These are phyloP conservation scores for Grosmannia clavigera DNA, from an alignment of 2,329 filamentous ascomycete species.

Conservation along the genomic window DNA sequence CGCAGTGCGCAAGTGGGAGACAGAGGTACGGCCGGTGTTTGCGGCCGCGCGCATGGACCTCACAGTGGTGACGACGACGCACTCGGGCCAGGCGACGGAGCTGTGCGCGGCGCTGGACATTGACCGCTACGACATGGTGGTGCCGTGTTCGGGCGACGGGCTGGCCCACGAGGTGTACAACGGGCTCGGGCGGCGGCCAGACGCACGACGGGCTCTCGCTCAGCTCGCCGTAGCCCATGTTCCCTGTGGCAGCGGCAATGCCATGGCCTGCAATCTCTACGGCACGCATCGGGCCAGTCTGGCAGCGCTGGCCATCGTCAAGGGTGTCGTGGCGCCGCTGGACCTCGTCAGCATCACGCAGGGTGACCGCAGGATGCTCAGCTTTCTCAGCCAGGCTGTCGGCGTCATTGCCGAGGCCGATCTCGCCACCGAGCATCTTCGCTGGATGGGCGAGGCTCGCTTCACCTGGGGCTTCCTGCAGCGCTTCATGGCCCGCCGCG, in stretches of 20 bases:
- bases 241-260: slow-evolving; percentile 89
- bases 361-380: slow-evolving; percentile 59
- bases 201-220: slow-evolving; percentile 61
- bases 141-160: slow-evolving; percentile 86
- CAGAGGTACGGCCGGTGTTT: slow-evolving; percentile 69
- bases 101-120: slow-evolving; percentile 67
- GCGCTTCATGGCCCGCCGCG: slow-evolving; percentile 59
- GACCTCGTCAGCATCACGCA: slow-evolving; percentile 86
- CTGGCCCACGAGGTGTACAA: slow-evolving; percentile 92
- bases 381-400: slow-evolving; percentile 81
- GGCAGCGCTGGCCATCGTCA: slow-evolving; percentile 74
- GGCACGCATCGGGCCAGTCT: slow-evolving; percentile 64
- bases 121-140: slow-evolving; percentile 69
- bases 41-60: slow-evolving; percentile 67
- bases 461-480: slow-evolving; percentile 80
- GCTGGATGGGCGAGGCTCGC: slow-evolving; percentile 81
- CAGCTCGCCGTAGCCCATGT: slow-evolving; percentile 76
- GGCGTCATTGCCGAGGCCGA: slow-evolving; percentile 87
- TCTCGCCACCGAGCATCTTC: slow-evolving; percentile 75
- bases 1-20: slow-evolving; percentile 61
- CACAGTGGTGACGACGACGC: slow-evolving; percentile 59
- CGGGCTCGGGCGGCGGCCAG: slow-evolving; percentile 63
- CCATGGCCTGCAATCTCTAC: slow-evolving; percentile 79
- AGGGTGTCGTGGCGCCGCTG: slow-evolving; percentile 71
- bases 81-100: slow-evolving; percentile 65